Percentiles rank a stretch among this genome's conserved stretches.
phyloP scores from a whole-genome alignment of 495 filamentous ascomycete species.

The Talaromyces trachyspermus region DNA sequence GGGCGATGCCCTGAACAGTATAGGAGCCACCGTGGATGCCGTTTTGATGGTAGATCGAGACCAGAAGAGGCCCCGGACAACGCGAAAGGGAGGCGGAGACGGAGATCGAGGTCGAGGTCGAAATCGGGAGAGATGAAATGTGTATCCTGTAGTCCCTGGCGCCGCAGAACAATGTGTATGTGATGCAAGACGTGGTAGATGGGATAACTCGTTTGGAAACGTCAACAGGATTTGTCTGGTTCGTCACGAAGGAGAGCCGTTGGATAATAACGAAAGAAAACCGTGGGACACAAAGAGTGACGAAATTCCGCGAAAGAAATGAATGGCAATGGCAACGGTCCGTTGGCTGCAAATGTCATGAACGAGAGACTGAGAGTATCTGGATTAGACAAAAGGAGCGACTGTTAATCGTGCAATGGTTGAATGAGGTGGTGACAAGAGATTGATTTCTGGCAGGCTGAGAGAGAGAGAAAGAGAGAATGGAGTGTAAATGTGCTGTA shows the following conservation, averaged over 20 bases:
- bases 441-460: not conserved
- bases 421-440: not conserved
- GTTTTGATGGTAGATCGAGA: slow-evolving; percentile 17
- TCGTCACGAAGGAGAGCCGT: slow-evolving; percentile 2
- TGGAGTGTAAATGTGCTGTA: not conserved
- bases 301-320: not conserved
- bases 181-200: too few species aligned
- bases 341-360: not conserved
- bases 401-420: not conserved
- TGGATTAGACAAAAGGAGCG: not conserved
- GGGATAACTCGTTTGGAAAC: too few species aligned
- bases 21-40: slow-evolving; percentile 42
- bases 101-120: slow-evolving; percentile 19
- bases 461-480: not conserved
- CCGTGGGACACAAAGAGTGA: slow-evolving; percentile 4
- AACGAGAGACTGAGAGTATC: not conserved
- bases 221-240: too few species aligned
- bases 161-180: too few species aligned
- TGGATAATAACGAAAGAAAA: not conserved
- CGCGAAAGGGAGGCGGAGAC: slow-evolving; percentile 26
- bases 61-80: slow-evolving; percentile 1
- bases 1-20: slow-evolving; percentile 50
- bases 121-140: not conserved
- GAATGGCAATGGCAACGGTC: not conserved
- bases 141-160: too few species aligned